Conservation (phyloP, 2,329 filamentous ascomycete genomes). For the Trichoderma brevicompactum region DNA sequence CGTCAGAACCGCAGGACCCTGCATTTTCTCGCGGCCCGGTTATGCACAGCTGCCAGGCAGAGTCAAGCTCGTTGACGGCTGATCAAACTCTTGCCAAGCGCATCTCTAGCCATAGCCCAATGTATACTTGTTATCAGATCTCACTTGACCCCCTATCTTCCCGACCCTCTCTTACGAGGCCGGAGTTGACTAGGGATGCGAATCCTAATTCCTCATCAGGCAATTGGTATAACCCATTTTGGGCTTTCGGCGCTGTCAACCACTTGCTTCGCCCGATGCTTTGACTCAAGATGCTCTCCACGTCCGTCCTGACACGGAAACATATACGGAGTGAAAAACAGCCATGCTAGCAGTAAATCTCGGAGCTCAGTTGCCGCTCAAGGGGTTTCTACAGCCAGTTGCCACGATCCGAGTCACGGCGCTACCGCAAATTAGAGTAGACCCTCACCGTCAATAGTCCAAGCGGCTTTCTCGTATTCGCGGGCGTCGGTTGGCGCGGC, state of each 20-base stretch:
- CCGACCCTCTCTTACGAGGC: too few relatives aligned
- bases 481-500: conserved; percentile 16
- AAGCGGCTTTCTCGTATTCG: conserved; percentile 24
- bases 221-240: too few relatives aligned
- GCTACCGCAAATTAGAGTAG: conserved; percentile 10
- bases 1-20: too few relatives aligned
- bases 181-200: too few relatives aligned
- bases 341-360: not conserved
- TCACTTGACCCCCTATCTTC: too few relatives aligned
- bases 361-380: not conserved
- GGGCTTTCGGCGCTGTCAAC: not conserved
- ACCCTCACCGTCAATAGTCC: conserved; percentile 12
- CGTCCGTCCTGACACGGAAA: not conserved
- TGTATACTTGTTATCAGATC: too few relatives aligned
- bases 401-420: not conserved
- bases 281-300: too few relatives aligned
- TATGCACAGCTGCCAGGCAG: not conserved
- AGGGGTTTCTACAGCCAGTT: not conserved
- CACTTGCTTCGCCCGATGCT: not conserved
- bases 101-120: not conserved
- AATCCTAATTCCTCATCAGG: too few relatives aligned
- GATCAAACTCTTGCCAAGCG: not conserved
- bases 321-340: not conserved
- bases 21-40: too few relatives aligned
- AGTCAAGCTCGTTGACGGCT: not conserved